Conservation (phyloP, 768 basidiomycete genomes). For the Obba rivulosa region DNA sequence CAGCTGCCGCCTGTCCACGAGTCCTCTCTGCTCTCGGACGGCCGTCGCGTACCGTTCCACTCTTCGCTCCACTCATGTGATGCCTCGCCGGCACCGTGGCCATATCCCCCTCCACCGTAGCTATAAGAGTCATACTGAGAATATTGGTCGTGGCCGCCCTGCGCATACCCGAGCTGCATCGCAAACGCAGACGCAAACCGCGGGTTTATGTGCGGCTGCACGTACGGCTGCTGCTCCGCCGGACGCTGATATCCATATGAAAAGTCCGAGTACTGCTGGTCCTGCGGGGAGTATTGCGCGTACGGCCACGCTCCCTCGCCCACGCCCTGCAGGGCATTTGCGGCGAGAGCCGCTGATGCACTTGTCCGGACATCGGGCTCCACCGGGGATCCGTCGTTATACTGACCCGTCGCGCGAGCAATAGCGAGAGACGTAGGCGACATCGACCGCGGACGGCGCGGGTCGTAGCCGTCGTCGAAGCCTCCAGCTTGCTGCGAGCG, state of each 20-base stretch:
- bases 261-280: constrained; percentile 4
- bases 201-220: constrained; percentile 86
- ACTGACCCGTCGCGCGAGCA: constrained; percentile 41
- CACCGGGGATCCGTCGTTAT: constrained; percentile 19
- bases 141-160: constrained; percentile 1
- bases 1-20: too few species aligned
- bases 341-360: neutral
- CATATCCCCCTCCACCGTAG: constrained; percentile 2
- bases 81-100: neutral
- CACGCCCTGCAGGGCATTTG: neutral
- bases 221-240: constrained; percentile 20
- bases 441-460: constrained; percentile 24
- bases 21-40: too few species aligned
- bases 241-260: constrained; percentile 11
- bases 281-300: constrained; percentile 14
- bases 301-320: constrained; percentile 12
- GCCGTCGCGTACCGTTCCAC: neutral
- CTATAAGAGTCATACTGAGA: constrained; percentile 6
- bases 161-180: constrained; percentile 30
- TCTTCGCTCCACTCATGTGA: constrained; percentile 3
- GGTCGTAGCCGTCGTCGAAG: constrained; percentile 25
- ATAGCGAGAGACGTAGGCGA: constrained; percentile 45
- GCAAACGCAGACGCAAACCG: constrained; percentile 68
- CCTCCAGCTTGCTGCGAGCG: constrained; percentile 20
- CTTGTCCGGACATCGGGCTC: constrained; percentile 3